Evolutionary conservation across 2,329 filamentous ascomycete genomes (phyloP), one percentile per base, ranked within the genome.

Genomic region (Ascochyta viciae-villosae): DNA sequence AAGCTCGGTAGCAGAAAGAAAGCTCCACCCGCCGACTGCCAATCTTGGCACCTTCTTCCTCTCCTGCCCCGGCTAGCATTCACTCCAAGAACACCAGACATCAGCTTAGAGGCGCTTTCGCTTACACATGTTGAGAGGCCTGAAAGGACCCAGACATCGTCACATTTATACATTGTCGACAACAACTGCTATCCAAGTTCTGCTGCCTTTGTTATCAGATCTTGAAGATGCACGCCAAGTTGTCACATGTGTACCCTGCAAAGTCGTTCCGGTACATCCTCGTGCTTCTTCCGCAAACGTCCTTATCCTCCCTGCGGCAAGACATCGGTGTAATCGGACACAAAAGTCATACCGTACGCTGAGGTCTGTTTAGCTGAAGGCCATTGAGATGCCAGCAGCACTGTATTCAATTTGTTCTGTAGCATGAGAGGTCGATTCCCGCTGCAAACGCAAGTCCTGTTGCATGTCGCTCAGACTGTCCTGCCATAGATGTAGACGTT

Each of bases 1-100:
- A 66, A 66, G 63, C 62, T 66, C 65, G 62, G 52, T 37, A 55
- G 54, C 24, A 26, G 68, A 71, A 70, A 69, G 64, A 65, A 67
- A 70, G 65, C 67, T 70, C 59, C 61, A 63, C 62, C 64, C 60
- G 54, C 59, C 41, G 13, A 29, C 23, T 16, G 53, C 53, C 53
- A 56, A 56, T 43, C 31, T 27, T 41, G 39, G 39, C 39, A 41
- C 22, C 23, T 41, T 44, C 43, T 43, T 43, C 47, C 43, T 43
- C 47, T 43, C 47, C 53, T 43, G 47, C 53, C 39, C 38, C 43
- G 47, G 48, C 42, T 47, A 47, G 47, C 47, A 51, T 43, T 48
- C 47, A 34, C 26, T n/a, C 47, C 33, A 10, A 27, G 37, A 56
- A 19, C 22, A 46, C 48, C 37, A 48, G 23, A 31, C 38, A 38